Percentiles rank a stretch among this genome's conserved stretches.
phyloP scores from a whole-genome alignment of 176 grass and related monocot species.

The Triticum urartu region DNA sequence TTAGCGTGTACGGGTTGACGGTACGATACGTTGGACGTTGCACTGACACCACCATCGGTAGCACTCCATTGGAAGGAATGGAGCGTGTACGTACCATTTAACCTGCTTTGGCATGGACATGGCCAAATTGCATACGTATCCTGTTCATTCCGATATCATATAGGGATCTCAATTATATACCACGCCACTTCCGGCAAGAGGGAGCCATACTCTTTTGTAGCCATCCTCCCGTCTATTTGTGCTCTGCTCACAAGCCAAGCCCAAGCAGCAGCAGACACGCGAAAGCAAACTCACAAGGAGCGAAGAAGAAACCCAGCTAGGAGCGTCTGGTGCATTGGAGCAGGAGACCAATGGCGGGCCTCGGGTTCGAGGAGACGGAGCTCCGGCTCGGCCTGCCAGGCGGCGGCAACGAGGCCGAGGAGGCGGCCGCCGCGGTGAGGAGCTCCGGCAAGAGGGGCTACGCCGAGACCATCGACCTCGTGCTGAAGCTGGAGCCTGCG shows the following conservation, averaged over 20 bases:
- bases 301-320: not conserved
- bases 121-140: not conserved
- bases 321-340: not conserved
- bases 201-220: not conserved
- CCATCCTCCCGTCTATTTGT: not conserved
- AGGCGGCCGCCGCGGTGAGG: slow-evolving; percentile 31
- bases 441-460: slow-evolving; percentile 60
- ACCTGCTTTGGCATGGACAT: not conserved
- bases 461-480: slow-evolving; percentile 68
- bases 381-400: slow-evolving; percentile 64
- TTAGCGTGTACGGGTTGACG: no score
- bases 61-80: not conserved
- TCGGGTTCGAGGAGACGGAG: slow-evolving; percentile 64
- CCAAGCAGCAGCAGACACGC: not conserved
- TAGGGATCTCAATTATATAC: not conserved
- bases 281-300: not conserved
- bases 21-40: no score
- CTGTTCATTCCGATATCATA: not conserved
- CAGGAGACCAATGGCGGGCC: slow-evolving; percentile 19
- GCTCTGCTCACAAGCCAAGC: slow-evolving; percentile 1
- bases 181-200: not conserved
- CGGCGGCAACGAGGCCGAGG: slow-evolving; percentile 2
- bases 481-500: slow-evolving; percentile 51
- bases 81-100: not conserved
- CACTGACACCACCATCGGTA: not conserved